Conservation (phyloP, 2,329 filamentous ascomycete species). For the Chrysosphaeria jannelii region DNA sequence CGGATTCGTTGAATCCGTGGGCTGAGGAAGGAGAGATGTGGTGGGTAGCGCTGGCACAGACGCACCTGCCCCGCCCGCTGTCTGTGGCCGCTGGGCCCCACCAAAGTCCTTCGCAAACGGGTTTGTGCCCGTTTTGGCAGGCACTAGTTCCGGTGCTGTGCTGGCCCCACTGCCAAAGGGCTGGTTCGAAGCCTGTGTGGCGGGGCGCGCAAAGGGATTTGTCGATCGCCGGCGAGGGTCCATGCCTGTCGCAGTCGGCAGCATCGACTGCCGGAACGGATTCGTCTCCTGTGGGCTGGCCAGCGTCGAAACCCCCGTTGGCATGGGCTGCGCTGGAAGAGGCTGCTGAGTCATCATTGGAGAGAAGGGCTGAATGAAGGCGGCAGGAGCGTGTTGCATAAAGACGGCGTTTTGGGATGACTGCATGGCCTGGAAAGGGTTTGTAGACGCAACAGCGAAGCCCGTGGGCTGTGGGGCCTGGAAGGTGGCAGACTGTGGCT, state of each 20-base stretch:
- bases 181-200: conserved; percentile 12
- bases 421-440: conserved; percentile 12
- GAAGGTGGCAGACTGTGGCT: conserved; percentile 6
- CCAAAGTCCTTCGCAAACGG: conserved; percentile 22
- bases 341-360: conserved; percentile 12
- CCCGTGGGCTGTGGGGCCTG: conserved; percentile 13
- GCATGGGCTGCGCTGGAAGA: not conserved
- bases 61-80: conserved; percentile 41
- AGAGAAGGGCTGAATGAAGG: conserved; percentile 35
- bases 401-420: conserved; percentile 13
- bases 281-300: conserved; percentile 42
- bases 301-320: conserved; percentile 17
- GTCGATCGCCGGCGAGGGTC: conserved; percentile 19
- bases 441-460: conserved; percentile 12
- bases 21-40: conserved; percentile 31
- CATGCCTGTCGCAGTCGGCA: conserved; percentile 23
- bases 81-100: conserved; percentile 9
- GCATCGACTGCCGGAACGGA: conserved; percentile 78
- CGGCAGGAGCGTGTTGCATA: conserved; percentile 56
- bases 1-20: conserved; percentile 75
- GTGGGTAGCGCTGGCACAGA: conserved; percentile 10
- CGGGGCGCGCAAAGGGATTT: conserved; percentile 59
- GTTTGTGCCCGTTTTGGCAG: conserved; percentile 25
- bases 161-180: conserved; percentile 9
- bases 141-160: conserved; percentile 13